A percentile compares a stretch with the other conserved stretches of the same genome.
These are phyloP conservation scores for Lactarius sanguifluus DNA, from an alignment of 768 basidiomycete species.

Conservation along the genomic window DNA sequence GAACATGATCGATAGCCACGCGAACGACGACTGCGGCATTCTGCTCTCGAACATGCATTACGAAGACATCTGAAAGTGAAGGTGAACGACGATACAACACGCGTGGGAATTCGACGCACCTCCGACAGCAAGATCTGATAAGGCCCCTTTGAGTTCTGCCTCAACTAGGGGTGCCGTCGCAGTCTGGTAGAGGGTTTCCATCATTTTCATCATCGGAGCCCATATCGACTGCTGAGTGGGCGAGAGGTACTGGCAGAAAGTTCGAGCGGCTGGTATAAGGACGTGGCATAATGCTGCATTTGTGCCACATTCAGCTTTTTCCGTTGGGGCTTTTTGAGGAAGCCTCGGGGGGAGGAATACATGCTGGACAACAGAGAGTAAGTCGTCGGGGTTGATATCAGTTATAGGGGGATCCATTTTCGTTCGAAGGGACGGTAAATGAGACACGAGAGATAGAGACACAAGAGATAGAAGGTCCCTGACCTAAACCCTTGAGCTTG, in stretches of 20 bases:
- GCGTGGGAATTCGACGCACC: neutral
- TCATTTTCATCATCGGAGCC: slow-evolving; percentile 10
- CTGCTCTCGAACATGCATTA: slow-evolving; percentile 16
- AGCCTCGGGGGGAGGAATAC: slow-evolving; percentile 23
- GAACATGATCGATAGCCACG: neutral
- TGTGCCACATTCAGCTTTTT: neutral
- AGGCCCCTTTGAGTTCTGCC: neutral
- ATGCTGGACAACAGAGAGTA: slow-evolving; percentile 12
- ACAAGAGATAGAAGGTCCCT: neutral
- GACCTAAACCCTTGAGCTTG: neutral
- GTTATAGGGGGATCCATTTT: neutral
- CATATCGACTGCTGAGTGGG: slow-evolving; percentile 3
- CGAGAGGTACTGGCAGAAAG: neutral
- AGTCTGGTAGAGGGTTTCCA: neutral
- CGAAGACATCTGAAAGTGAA: slow-evolving; percentile 7
- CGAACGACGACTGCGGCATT: slow-evolving; percentile 17
- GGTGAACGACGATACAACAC: neutral
- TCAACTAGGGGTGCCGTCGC: neutral
- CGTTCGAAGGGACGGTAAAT: neutral
- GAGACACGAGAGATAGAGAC: neutral
- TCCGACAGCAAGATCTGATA: slow-evolving; percentile 5
- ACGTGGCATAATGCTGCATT: slow-evolving; percentile 9
- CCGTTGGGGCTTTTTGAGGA: slow-evolving; percentile 3
- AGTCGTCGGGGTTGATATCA: neutral
- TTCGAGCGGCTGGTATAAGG: slow-evolving; percentile 1